phyloP scores from a whole-genome alignment of 2,329 filamentous ascomycete genomes.

The Penicillium sp. region DNA sequence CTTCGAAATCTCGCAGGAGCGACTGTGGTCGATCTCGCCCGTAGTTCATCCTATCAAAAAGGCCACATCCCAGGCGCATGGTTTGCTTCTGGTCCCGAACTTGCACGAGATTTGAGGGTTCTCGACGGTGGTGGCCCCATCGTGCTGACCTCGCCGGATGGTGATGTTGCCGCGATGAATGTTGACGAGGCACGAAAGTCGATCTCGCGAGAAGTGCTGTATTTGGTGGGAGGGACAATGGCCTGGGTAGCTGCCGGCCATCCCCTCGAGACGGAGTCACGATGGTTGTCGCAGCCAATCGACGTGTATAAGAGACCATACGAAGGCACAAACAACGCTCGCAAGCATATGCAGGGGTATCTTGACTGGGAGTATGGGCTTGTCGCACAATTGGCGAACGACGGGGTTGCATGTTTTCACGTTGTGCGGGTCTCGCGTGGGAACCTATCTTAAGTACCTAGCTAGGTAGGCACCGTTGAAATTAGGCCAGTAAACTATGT shows the following conservation, averaged over 20 bases:
- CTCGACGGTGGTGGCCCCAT: conserved; percentile 18
- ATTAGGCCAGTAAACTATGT: too few relatives aligned
- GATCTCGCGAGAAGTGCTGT: conserved; percentile 9
- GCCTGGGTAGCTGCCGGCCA: conserved; percentile 23
- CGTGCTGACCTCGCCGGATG: conserved; percentile 23
- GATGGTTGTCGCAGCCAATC: conserved; percentile 30
- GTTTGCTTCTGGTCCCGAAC: conserved; percentile 31
- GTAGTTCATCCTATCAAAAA: conserved; percentile 27
- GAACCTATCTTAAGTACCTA: too few relatives aligned
- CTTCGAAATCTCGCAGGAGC: conserved; percentile 12
- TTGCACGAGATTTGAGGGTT: conserved; percentile 22
- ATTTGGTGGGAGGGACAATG: conserved; percentile 25
- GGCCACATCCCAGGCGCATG: conserved; percentile 31
- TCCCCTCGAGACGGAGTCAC: conserved; percentile 22
- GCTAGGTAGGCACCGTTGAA: too few relatives aligned
- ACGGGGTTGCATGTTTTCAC: conserved; percentile 26
- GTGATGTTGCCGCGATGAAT: conserved; percentile 12
- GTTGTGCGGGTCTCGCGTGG: conserved; percentile 16
- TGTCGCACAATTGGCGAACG: conserved; percentile 27
- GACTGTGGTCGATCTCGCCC: conserved; percentile 28
- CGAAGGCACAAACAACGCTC: conserved; percentile 28
- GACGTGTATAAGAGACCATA: conserved; percentile 34
- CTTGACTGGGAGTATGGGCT: conserved; percentile 36
- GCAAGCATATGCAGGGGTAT: conserved; percentile 30
- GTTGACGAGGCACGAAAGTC: neutral